These are phyloP conservation scores for Microdochium trichocladiopsis DNA, from an alignment of 2,329 filamentous ascomycete genomes.

Conservation along the genomic window DNA sequence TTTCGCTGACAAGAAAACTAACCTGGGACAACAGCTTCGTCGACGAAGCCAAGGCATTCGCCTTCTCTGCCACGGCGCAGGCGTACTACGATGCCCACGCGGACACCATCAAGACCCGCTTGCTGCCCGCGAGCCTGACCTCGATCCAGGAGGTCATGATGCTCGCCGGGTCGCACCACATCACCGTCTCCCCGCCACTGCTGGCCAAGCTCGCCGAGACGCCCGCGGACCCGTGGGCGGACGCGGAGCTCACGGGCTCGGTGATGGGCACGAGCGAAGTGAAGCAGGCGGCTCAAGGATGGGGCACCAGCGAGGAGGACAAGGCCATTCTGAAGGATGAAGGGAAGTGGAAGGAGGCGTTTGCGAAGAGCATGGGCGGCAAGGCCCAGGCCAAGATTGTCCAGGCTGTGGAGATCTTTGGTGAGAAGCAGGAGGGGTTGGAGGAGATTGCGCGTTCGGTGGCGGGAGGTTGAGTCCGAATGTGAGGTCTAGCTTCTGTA, in stretches of 20 bases:
- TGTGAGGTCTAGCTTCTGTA: neutral
- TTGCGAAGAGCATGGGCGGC: constrained; percentile 38
- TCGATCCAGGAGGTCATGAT: constrained; percentile 50
- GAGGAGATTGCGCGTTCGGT: constrained; percentile 24
- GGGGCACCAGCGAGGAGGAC: constrained; percentile 23
- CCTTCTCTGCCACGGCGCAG: constrained; percentile 43
- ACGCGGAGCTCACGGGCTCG: constrained; percentile 15
- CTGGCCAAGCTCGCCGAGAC: constrained; percentile 37
- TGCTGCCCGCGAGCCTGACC: constrained; percentile 51
- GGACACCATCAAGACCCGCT: constrained; percentile 33
- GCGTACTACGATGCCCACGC: constrained; percentile 34
- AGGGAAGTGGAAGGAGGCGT: constrained; percentile 40
- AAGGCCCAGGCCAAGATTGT: constrained; percentile 42
- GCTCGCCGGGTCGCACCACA: constrained; percentile 49
- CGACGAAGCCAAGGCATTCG: constrained; percentile 40
- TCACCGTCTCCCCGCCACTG: constrained; percentile 50
- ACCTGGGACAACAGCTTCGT: constrained; percentile 28
- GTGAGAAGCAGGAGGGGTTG: constrained; percentile 44
- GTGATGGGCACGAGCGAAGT: constrained; percentile 11
- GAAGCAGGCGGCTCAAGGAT: constrained; percentile 8
- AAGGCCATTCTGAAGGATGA: constrained; percentile 35
- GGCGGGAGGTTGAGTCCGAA: neutral
- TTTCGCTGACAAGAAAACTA: neutral
- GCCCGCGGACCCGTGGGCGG: constrained; percentile 20
- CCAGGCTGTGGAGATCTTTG: constrained; percentile 52